Evolutionary conservation across 2,329 filamentous ascomycete genomes (phyloP), one percentile per base, ranked within the genome.

Genomic region (Xylaria sp.): DNA sequence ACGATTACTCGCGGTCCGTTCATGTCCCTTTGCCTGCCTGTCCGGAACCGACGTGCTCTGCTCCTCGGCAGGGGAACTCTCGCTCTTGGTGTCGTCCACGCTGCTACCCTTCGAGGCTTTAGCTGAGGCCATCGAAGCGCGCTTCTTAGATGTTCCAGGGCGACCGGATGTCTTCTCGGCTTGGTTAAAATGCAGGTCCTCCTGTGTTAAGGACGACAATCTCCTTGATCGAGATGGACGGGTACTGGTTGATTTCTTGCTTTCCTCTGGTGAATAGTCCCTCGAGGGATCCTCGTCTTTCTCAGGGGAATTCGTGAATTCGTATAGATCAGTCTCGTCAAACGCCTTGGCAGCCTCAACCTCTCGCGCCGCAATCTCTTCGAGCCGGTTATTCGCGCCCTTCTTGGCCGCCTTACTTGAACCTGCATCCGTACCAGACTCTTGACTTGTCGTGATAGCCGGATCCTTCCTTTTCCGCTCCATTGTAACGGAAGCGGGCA

Each of bases 271-370:
- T 11, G 48, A 54, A n/a, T 62, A 34, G 8, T 63, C 60, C 59
- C 67, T 68, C 7, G 65, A 54, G 19, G 63, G 63, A 2, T 9
- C 8, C 42, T 73, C 54, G 54, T 59, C 23, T 19, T 51, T 63
- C 1, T 80, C 79, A 4, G 81, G 81, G 2, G 78, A 78, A 59
- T 73, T 75, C 5, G 75, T 75, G 63, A 85, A 83, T 58, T 85
- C 82, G 63, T 85, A 85, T 5, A 83, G 74, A 65, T 85, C 83
- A 9, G 70, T 30, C 11, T 59, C 59, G 34, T 69, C 66, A 54
- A 70, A 68, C 39, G 67, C 59, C 54, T 65, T 65, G n/a, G 69
- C 66, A 6, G 68, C 68, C 52, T 71, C 70, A 7, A 61, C 66
- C 51, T 72, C 69, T 8, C 68, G 65, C n/a, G 66, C 67, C 16